Percentiles rank a stretch among this genome's conserved stretches.
These are phyloP conservation scores for Xylariaceae sp. DNA, from an alignment of 2,329 filamentous ascomycete genomes.

Conservation along the genomic window DNA sequence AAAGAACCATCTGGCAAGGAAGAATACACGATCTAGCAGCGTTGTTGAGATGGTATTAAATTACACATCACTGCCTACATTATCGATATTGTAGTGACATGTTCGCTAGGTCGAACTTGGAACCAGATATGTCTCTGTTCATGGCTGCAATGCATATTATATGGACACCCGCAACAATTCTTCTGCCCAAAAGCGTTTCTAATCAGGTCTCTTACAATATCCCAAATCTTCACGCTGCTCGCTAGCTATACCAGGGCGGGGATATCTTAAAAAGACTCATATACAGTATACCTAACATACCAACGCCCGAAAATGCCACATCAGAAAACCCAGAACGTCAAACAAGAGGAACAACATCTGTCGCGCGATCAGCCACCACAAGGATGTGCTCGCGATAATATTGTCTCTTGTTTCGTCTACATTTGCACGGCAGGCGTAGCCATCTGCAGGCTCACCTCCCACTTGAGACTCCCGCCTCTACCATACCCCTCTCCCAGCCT, in stretches of 20 bases:
- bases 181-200: not conserved
- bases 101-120: too few species aligned
- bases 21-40: too few species aligned
- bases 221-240: constrained; percentile 1
- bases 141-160: too few species aligned
- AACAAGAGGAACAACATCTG: not conserved
- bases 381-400: not conserved
- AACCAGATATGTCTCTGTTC: too few species aligned
- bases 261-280: constrained; percentile 14
- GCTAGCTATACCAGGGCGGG: not conserved
- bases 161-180: too few species aligned
- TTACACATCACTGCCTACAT: too few species aligned
- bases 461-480: constrained; percentile 68
- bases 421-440: constrained; percentile 31
- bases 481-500: constrained; percentile 85
- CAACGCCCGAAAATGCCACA: constrained; percentile 16
- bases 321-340: not conserved
- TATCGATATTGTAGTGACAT: too few species aligned
- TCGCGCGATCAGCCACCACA: not conserved
- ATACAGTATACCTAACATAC: constrained; percentile 5
- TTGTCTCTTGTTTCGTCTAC: constrained; percentile 1
- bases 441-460: constrained; percentile 90
- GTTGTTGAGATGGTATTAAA: too few species aligned
- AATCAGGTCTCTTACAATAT: not conserved
- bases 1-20: too few species aligned